Base-by-base conservation (phyloP, 2,329 filamentous ascomycete genomes). In the Pyrenophora graminea region DNA sequence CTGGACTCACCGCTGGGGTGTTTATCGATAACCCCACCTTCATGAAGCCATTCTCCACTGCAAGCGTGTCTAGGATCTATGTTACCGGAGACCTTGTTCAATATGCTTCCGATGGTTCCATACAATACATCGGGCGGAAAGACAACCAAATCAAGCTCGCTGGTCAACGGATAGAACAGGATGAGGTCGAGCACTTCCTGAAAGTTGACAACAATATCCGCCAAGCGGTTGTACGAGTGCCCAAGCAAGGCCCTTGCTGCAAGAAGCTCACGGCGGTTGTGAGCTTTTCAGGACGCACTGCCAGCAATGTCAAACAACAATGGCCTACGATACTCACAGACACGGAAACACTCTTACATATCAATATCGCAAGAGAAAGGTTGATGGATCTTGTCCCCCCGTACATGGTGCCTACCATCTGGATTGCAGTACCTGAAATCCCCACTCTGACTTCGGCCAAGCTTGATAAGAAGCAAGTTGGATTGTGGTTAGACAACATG, bases 191-290 rank as follows among this genome's bases (percentile, higher is more conserved):
- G 46, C 58, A 67, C 39, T 58, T 67, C 34, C 39, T 70, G 7
- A 64, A 69, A 32, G 53, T 60, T n/a, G 58, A 68, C 34, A 25
- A 56, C 17, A 45, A 25, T 8, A 51, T 78, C 10, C 71, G 67
- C 30, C 71, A 77, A 51, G 72, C 70, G 3, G 69, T 79, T 40
- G 76, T 79, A 3, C 65, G 76, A 13, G 61, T 80, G 51, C 74
- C 76, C 3, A 76, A 77, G 53, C 43, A 44, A 13, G 76, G 76
- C 2, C 72, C 66, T 2, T 67, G 71, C n/a, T 72, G 76, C 48
- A 69, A 75, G 48, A 75, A 73, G n/a, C 71, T 80, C n/a, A 72
- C 76, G 6, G 71, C 76, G 9, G 72, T 81, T 2, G 54, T 79
- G 46, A 74, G 73, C 19, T 59, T 77, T 19, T 67, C 72, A 18